A percentile compares a stretch with the other conserved stretches of the same genome.
Evolutionary conservation across 352 stramenopile species (phyloP).

Genomic region (Globisporangium camurandrum): DNA sequence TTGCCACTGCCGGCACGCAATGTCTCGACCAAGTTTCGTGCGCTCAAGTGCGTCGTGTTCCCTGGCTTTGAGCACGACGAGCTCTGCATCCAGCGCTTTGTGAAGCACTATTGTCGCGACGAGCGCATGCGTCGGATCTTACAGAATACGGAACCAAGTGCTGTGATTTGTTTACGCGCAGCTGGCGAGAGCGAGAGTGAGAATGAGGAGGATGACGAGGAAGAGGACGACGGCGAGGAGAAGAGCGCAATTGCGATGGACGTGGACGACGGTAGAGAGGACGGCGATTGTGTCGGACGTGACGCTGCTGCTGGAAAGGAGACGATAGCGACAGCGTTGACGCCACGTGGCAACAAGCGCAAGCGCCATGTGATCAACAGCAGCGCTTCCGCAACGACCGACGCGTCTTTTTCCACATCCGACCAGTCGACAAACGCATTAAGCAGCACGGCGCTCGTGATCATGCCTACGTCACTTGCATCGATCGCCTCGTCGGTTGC

Average conservation of each 20-base stretch:
- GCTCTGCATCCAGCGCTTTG: conserved; percentile 56
- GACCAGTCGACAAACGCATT: no score
- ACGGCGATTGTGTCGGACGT: no score
- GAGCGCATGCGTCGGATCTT: conserved; percentile 64
- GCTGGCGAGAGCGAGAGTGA: conserved; percentile 30
- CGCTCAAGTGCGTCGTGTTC: conserved; percentile 58
- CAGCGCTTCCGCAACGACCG: neutral
- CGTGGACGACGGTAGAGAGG: no score
- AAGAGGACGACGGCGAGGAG: neutral
- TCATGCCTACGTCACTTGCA: neutral
- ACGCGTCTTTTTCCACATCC: no score
- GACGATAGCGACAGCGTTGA: neutral
- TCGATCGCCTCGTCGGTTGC: no score
- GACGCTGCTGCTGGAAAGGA: no score
- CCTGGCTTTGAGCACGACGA: conserved; percentile 65
- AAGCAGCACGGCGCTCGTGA: neutral
- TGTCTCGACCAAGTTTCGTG: conserved; percentile 75
- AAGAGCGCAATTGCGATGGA: no score
- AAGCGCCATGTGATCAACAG: neutral
- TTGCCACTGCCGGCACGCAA: conserved; percentile 61
- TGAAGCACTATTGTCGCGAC: conserved; percentile 72
- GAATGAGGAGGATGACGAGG: neutral
- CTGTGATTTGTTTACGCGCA: conserved; percentile 45
- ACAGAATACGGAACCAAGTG: conserved; percentile 44
- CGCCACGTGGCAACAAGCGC: neutral